These are phyloP conservation scores for Phytophthora vignae DNA, from an alignment of 352 stramenopile species.

Conservation along the genomic window DNA sequence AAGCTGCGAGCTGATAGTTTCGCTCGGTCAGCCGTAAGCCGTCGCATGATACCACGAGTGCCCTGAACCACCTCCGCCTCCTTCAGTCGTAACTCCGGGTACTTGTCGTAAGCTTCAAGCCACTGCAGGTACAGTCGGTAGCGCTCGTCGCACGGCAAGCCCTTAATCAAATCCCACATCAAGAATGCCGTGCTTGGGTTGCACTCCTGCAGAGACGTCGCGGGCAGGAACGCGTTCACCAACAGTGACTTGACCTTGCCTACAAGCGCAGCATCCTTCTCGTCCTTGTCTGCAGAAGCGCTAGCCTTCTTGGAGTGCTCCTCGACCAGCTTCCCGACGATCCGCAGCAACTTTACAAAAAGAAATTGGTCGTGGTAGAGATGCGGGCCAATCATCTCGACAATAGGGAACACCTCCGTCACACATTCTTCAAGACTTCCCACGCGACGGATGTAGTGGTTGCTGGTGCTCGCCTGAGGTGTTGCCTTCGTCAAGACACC, in stretches of 20 bases:
- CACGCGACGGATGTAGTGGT: slow-evolving; percentile 48
- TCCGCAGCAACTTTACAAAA: slow-evolving; percentile 77
- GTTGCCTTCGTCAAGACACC: slow-evolving; percentile 5
- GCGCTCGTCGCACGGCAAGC: slow-evolving; percentile 76
- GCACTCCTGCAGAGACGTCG: slow-evolving; percentile 77
- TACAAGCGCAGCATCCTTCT: slow-evolving; percentile 29
- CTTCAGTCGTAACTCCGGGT: slow-evolving; percentile 68
- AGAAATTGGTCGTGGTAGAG: slow-evolving; percentile 77
- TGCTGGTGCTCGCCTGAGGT: slow-evolving; percentile 19
- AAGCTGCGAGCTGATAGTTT: slow-evolving; percentile 79
- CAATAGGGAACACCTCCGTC: slow-evolving; percentile 57
- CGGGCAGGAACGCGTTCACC: slow-evolving; percentile 72
- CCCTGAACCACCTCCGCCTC: slow-evolving; percentile 75
- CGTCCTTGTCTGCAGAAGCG: slow-evolving; percentile 13
- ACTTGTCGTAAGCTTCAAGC: slow-evolving; percentile 68
- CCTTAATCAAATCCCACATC: slow-evolving; percentile 87
- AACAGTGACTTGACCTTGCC: slow-evolving; percentile 62
- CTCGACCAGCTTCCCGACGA: slow-evolving; percentile 63
- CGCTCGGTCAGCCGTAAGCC: slow-evolving; percentile 82
- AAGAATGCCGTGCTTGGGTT: slow-evolving; percentile 81
- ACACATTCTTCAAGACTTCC: slow-evolving; percentile 55
- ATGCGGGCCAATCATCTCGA: slow-evolving; percentile 72
- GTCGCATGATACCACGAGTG: slow-evolving; percentile 81
- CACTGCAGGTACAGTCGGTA: slow-evolving; percentile 87
- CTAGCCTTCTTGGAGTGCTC: slow-evolving; percentile 40